phyloP scores from a whole-genome alignment of 208 protist genomes.

The Blastocrithidia nonstop region DNA sequence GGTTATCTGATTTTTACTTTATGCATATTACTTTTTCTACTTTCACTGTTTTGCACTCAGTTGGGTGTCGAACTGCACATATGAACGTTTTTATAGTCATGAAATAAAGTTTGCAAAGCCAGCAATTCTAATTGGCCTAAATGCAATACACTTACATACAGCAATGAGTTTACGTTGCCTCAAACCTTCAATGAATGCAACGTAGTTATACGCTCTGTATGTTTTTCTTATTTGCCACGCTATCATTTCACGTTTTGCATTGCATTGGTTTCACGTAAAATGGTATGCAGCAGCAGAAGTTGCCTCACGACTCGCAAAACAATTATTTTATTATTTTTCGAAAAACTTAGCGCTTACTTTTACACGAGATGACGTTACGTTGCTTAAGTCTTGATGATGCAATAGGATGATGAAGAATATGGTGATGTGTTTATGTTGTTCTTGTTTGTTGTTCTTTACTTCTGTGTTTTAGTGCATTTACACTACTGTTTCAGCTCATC shows the following conservation, averaged over 20 bases:
- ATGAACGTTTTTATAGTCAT: constrained; percentile 11
- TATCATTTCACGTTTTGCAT: background rate
- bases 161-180: constrained; percentile 9
- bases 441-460: too few species aligned
- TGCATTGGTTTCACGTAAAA: constrained; percentile 6
- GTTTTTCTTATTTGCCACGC: background rate
- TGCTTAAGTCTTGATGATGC: too few species aligned
- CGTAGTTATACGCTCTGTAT: background rate
- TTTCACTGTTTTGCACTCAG: too few species aligned
- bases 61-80: too few species aligned
- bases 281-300: constrained; percentile 24
- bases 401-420: too few species aligned
- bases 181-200: background rate
- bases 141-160: constrained; percentile 45
- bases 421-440: too few species aligned
- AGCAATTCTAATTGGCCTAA: constrained; percentile 39
- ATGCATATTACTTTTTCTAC: too few species aligned
- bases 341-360: too few species aligned
- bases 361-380: too few species aligned
- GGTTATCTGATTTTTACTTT: too few species aligned
- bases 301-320: constrained; percentile 39
- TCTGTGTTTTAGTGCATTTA: too few species aligned
- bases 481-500: too few species aligned
- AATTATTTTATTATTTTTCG: constrained; percentile 24
- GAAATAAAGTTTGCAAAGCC: constrained; percentile 18